Evolutionary conservation across 202 grass and related monocot genomes (phyloP).

Genomic region (Alloteropsis angusta): DNA sequence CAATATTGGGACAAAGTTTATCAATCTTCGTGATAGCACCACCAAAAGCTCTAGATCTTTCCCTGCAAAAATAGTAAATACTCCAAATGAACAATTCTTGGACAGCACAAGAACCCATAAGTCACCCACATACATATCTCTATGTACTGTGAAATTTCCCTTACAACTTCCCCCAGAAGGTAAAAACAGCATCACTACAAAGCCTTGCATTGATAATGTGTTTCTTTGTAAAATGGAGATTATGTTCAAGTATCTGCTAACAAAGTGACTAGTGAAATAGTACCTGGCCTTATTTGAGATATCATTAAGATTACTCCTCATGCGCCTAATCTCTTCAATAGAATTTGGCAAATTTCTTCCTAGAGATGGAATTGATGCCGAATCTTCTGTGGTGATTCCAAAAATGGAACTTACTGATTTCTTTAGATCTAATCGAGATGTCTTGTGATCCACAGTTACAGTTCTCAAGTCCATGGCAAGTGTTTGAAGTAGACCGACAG

Average conservation of each 20-base stretch:
- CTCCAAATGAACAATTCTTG: conserved; percentile 6
- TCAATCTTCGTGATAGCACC: conserved; percentile 58
- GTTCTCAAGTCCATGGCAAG: conserved; percentile 40
- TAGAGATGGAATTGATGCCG: conserved; percentile 33
- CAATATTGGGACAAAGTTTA: conserved; percentile 35
- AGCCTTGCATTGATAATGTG: neutral
- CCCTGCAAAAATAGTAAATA: conserved; percentile 35
- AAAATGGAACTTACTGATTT: conserved; percentile 55
- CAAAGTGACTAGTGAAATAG: conserved; percentile 12
- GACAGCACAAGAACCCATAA: neutral
- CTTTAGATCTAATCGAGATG: conserved; percentile 45
- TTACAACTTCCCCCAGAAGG: neutral
- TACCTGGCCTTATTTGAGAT: conserved; percentile 59
- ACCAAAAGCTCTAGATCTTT: conserved; percentile 43
- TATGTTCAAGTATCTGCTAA: conserved; percentile 20
- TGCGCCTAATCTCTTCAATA: conserved; percentile 49
- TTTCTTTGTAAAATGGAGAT: conserved; percentile 20
- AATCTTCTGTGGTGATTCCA: conserved; percentile 53
- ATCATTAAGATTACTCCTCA: conserved; percentile 54
- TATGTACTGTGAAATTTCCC: neutral
- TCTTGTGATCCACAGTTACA: conserved; percentile 40
- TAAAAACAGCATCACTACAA: neutral
- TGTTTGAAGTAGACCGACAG: conserved; percentile 42
- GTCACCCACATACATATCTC: conserved; percentile 2
- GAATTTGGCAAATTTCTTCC: conserved; percentile 37